These are phyloP conservation scores for Oryza longistaminata DNA, from an alignment of 176 grass and related monocot species.

Conservation along the genomic window DNA sequence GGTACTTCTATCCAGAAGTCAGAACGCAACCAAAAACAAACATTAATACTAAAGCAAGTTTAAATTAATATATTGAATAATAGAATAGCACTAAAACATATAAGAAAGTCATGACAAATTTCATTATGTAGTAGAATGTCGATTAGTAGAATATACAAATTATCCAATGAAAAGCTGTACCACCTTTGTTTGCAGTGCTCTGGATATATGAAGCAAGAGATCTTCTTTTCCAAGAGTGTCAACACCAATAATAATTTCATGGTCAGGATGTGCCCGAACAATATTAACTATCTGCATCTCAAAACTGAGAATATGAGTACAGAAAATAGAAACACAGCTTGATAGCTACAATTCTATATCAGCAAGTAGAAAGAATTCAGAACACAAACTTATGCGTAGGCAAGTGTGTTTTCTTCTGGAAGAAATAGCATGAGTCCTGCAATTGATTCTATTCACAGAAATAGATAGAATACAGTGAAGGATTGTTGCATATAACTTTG, in stretches of 20 bases:
- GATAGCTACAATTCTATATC: constrained; percentile 1
- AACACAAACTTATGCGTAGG: constrained; percentile 16
- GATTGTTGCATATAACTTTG: not conserved
- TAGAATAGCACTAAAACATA: not conserved
- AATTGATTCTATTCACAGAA: not conserved
- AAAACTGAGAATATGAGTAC: constrained; percentile 27
- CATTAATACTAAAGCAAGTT: constrained; percentile 22
- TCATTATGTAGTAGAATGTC: not conserved
- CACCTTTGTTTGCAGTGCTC: constrained; percentile 70
- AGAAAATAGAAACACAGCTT: constrained; percentile 7
- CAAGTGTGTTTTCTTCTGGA: not conserved
- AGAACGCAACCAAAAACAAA: not conserved
- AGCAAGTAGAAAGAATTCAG: not conserved
- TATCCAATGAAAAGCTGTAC: constrained; percentile 5
- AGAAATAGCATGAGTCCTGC: not conserved
- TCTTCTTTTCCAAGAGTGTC: constrained; percentile 84
- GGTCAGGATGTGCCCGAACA: constrained; percentile 60
- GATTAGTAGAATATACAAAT: not conserved
- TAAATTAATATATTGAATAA: not conserved
- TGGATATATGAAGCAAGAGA: constrained; percentile 73
- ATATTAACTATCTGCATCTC: constrained; percentile 59
- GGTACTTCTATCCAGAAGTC: not conserved
- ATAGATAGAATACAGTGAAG: not conserved
- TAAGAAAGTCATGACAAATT: not conserved
- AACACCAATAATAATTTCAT: constrained; percentile 79